Base-by-base conservation (phyloP, 164 flowering plant genomes). In the Stephania cephalantha region DNA sequence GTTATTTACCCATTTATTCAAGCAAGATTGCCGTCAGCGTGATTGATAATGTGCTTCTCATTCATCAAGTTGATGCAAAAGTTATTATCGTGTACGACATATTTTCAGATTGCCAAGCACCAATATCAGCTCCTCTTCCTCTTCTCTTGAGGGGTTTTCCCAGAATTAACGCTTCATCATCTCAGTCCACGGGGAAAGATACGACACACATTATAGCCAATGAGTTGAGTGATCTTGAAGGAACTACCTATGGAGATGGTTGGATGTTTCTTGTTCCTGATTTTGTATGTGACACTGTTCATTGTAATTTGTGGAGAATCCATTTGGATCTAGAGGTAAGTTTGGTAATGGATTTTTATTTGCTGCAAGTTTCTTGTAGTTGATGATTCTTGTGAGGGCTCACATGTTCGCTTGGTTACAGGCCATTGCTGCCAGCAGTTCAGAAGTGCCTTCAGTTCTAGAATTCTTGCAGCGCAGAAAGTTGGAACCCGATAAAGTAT, bases 51-150 rank as follows among this genome's bases (percentile, higher is more conserved):
- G 95, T 94, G 71, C 83, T 94, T 77, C 94, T 94, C 69, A 87
- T 96, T 71, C 99, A 96, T 84, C 98, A 96, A 94, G 90, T 92
- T 73, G 98, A 96, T 82, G 97, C 99, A 29, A 96, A 94, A 78
- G 99, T 96, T 71, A 90, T 92, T 70, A 91, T 96, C 76, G 79
- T 96, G 45, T 94, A 96, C 75, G 99, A 94, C 80, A 76, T 94
- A 75, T 92, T 87, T 86, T 81, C 89, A 52, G 95, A 90, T 84
- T 91, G 97, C 71, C 85, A 85, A 73, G 90, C 90, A 61, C 99
- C 99, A 30, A 87, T 96, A 78, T 94, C 99, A 81, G 99, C 99
- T 74, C 99, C 99, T 45, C 99, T 96, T 80, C 99, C 99, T 52
- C 83, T 96, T 42, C 73, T 90, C 58, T 72, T 88, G 82, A 91